Base-by-base conservation (phyloP, 2,329 filamentous ascomycete genomes). In the Mycosphaerelloides madeirae region DNA sequence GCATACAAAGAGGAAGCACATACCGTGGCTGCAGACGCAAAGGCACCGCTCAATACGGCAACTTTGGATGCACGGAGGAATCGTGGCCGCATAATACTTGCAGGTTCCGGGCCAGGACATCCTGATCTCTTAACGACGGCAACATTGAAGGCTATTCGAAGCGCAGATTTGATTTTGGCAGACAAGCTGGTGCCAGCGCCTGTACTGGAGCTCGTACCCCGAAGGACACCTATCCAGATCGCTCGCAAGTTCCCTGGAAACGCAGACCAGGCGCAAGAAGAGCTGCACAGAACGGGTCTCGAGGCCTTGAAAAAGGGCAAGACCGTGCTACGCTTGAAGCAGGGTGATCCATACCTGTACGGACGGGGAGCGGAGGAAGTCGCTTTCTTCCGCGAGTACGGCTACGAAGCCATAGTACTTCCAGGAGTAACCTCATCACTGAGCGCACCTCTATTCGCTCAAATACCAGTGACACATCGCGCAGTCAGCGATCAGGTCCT, bases 171-270 rank as follows among this genome's bases (percentile, higher is more conserved):
- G n/a, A 78, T 93, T 48, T 79, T 93, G 4, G 87, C 86, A 32
- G 87, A 93, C 69, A 93, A 93, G 68, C 83, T 93, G 37, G 86
- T 93, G 3, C 87, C 93, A 0, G 77, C 87, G 0, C 81, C 85
- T 6, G 87, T 98, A 2, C 75, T 98, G 8, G 87, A 91, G 53
- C 79, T 98, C 13, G 85, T 97, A 44, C 93, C 93, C 1, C 87
- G 93, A 29, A 81, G 91, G 42, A 95, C 90, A 7, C 83, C 85
- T 8, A 84, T 97, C 11, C 82, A 87, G 58, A 98, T 98, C 57
- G 91, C 93, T 3, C 85, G 90, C 60, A 98, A 98, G 65, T 98
- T 98, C 68, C 93, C 93, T 1, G 93, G 93, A 16, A 97, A 98
- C 66, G 93, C 93, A 31, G 93, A 98, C 57, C 81, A 81, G 34